phyloP scores from a whole-genome alignment of 306 rosid species.

The Rubus idaeus region DNA sequence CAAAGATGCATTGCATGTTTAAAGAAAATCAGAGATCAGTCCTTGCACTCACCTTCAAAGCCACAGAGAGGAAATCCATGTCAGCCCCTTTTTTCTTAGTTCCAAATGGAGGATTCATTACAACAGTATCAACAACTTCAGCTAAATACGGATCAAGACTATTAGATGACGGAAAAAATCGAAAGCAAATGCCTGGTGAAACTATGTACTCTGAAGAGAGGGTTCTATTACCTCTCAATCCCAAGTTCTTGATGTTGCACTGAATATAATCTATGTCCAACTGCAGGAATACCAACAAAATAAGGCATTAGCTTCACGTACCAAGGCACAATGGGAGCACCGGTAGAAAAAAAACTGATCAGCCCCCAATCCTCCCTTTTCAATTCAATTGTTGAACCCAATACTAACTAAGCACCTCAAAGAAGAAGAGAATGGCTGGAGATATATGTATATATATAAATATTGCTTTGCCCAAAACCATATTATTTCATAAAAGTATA shows the following conservation, averaged over 20 bases:
- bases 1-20: neutral
- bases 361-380: too few species aligned
- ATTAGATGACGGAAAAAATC: constrained; percentile 14
- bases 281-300: constrained; percentile 55
- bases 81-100: constrained; percentile 85
- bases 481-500: neutral
- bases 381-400: constrained; percentile 15
- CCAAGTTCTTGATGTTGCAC: constrained; percentile 58
- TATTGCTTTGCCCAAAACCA: neutral
- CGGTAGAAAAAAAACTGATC: too few species aligned
- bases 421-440: neutral
- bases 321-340: constrained; percentile 17
- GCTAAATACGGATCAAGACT: constrained; percentile 43
- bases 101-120: constrained; percentile 98
- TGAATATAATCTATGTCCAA: constrained; percentile 75
- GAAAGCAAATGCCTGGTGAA: constrained; percentile 6
- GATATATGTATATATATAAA: neutral
- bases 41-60: constrained; percentile 61
- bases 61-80: constrained; percentile 71
- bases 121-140: constrained; percentile 70
- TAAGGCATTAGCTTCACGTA: constrained; percentile 23
- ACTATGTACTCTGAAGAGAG: neutral
- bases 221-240: constrained; percentile 63
- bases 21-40: constrained; percentile 14
- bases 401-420: constrained; percentile 2